These are phyloP conservation scores for Ceratocystis ficicola DNA, from an alignment of 2,329 filamentous ascomycete species.

Conservation along the genomic window DNA sequence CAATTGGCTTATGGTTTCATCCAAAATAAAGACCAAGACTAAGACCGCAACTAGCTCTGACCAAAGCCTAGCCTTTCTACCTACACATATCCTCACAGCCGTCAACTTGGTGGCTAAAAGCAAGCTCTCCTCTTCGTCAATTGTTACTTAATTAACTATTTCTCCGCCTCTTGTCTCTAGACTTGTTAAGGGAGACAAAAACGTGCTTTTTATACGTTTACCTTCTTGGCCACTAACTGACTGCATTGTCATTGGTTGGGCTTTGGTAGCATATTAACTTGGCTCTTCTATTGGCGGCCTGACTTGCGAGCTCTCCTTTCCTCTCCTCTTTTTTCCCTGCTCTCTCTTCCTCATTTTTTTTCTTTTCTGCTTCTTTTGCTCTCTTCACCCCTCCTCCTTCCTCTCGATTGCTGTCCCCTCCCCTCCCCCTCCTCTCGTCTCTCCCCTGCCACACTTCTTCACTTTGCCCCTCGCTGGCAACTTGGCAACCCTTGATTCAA, in stretches of 20 bases:
- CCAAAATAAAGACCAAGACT: background rate
- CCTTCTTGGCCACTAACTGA: background rate
- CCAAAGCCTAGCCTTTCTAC: no score
- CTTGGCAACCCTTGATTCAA: slow-evolving; percentile 11
- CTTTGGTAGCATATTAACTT: background rate
- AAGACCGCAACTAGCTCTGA: background rate
- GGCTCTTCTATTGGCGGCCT: slow-evolving; percentile 6
- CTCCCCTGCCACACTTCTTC: background rate
- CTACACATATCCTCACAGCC: no score
- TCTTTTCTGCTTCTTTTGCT: slow-evolving; percentile 18
- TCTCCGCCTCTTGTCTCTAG: background rate
- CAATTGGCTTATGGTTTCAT: background rate
- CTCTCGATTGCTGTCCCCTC: slow-evolving; percentile 3
- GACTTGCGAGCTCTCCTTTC: background rate
- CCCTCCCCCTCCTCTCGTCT: slow-evolving; percentile 10
- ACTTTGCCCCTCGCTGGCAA: slow-evolving; percentile 14
- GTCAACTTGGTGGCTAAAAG: background rate
- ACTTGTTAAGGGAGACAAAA: background rate
- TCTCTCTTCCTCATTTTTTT: slow-evolving; percentile 15
- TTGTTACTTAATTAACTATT: background rate
- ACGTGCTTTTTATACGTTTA: background rate
- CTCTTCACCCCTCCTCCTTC: slow-evolving; percentile 12
- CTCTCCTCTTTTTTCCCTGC: slow-evolving; percentile 20
- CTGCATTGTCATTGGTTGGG: background rate
- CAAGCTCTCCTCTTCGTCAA: background rate